Evolutionary conservation across 2,329 filamentous ascomycete species (phyloP), one percentile per base, ranked within the genome.

Genomic region (Cryphonectria carpinicola): DNA sequence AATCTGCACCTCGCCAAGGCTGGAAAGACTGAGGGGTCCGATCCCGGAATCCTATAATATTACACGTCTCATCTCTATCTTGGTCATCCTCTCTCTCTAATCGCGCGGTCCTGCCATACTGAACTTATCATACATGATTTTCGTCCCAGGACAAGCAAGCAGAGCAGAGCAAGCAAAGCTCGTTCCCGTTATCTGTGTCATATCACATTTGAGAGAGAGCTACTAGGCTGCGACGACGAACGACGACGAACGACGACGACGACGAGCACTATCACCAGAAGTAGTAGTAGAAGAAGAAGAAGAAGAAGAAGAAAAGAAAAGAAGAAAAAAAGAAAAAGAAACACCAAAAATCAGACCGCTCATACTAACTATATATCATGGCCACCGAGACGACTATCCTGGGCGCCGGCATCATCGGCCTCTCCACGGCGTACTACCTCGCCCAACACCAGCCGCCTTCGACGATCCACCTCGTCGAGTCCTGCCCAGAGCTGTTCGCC

Each of bases 371-470:
- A 41, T 41, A 41, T 22, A 39, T 39, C 58, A 84, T 81, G 79
- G 82, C 87, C 75, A 25, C 65, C 14, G 39, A 52, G n/a, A 78
- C 84, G 17, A 92, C 88, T 19, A 92, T 93, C 66, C 79, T 93
- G 49, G 92, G 91, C 69, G 86, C 88, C 61, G 91, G 91, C 62
- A 91, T 93, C 75, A 91, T 93, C 67, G 91, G 91, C 71, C 82
- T 88, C 46, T 89, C 90, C 1, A 91, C 89, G 14, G 90, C 91
- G n/a, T 93, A 91, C 80, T 93, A 92, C 78, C 86, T 95, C 43
- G 88, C 89, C 8, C 79, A 81, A 68, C 81, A 81, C 73, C 81
- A 84, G 73, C 78, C 81, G 0, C 78, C 79, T 0, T 80, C 78
- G 8, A 80, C 77, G 28, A 82, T 87, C 67, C 84, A 86, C 73